Evolutionary conservation across 495 filamentous ascomycete species (phyloP), one percentile per base, ranked within the genome.

Genomic region (Aspergillus saccharolyticus): DNA sequence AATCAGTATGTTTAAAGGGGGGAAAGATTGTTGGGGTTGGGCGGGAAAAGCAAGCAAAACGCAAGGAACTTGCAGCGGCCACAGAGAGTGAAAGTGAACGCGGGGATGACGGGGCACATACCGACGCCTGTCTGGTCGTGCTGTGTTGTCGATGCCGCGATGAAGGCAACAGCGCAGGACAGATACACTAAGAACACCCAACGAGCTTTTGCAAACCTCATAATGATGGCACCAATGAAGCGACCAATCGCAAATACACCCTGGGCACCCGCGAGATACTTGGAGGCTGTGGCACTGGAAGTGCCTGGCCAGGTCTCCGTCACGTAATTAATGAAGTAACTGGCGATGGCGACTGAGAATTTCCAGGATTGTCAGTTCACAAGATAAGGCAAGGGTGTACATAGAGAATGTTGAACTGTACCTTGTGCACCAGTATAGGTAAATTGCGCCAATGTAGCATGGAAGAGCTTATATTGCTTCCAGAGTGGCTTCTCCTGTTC

Each of bases 381-480:
- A 53, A 19, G 17, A 42, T 56, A 1, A 50, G 39, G n/a, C 19
- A 1, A 20, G 39, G 21, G 17, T 15, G 42, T 63, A 21, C 25
- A 17, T 17, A 9, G 12, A 18, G 43, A 30, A 15, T 15, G 14
- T 8, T 0, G 57, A 21, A 6, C 16, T 55, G 25, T 52, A 70
- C 79, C 74, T 63, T 92, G 88, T 0, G 85, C 80, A 22, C 83
- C 85, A 18, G 86, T 81, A 65, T 90, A 91, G n/a, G 79, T 82
- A 76, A 87, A 90, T 64, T 92, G 88, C 15, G 86, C 79, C 39
- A 86, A 53, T 10, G 88, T 80, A 0, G 84, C 88, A 61, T 87
- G 73, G 55, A 80, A 76, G 19, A 92, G 76, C 51, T 71, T 77
- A 55, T 68, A 82, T 59, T 78, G 76, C 56, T 80, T 78, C 62